Percentiles rank a stretch among this genome's conserved stretches.
These are phyloP conservation scores for Metroxylon sagu DNA, from an alignment of 176 grass and related monocot species.

Conservation along the genomic window DNA sequence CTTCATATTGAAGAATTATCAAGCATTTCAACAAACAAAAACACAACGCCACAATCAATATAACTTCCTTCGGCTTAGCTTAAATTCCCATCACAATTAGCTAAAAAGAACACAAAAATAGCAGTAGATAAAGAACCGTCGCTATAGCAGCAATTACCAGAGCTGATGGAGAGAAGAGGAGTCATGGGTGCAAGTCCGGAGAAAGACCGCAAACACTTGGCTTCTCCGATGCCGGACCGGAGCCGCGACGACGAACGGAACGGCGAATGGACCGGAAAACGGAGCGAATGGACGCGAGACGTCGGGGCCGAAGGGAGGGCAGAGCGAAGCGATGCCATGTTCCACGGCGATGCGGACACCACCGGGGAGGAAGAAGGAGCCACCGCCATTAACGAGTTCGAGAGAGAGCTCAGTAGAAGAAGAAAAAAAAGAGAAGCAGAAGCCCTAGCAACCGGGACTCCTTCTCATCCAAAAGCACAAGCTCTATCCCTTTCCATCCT, in stretches of 20 bases:
- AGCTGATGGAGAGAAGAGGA: constrained; percentile 24
- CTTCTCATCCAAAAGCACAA: no score
- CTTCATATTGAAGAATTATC: no score
- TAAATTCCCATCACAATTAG: no score
- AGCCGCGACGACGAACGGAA: constrained; percentile 6
- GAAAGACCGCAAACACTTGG: constrained; percentile 35
- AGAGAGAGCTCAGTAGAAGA: no score
- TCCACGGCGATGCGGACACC: constrained; percentile 41
- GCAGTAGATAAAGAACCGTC: not conserved
- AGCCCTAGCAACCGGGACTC: no score
- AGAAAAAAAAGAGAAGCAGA: no score
- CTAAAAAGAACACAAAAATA: not conserved
- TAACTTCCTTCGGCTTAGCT: no score
- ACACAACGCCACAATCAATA: no score
- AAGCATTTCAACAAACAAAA: no score
- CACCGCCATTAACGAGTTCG: constrained; percentile 12
- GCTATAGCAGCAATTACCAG: constrained; percentile 23
- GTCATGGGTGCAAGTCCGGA: constrained; percentile 39
- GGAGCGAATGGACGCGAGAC: not conserved
- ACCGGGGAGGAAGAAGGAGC: constrained; percentile 28
- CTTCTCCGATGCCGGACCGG: constrained; percentile 7
- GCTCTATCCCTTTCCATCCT: no score
- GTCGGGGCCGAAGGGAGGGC: constrained; percentile 29
- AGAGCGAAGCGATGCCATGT: constrained; percentile 37
- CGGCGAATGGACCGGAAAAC: not conserved